Base-by-base conservation (phyloP, 2,329 filamentous ascomycete species). In the Nemania bipapillata region DNA sequence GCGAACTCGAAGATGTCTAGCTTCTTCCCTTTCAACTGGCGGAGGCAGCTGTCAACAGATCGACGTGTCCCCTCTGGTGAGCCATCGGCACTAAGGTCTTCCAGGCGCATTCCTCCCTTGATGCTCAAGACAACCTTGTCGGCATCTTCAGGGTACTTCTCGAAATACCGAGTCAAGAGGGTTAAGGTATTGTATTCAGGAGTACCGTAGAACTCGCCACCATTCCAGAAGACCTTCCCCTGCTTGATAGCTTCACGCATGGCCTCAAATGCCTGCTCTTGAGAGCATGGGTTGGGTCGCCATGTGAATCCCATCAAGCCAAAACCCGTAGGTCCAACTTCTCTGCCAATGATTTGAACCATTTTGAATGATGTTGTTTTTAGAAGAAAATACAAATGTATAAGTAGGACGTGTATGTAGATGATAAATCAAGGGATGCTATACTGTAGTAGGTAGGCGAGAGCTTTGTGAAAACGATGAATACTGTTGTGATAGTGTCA, bases 1-100 rank as follows among this genome's bases (percentile, higher is more conserved):
- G 85, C 85, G 66, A 80, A 84, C 74, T 86, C 81, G 69, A 87
- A 88, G 63, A 87, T 82, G 74, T 87, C 85, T 68, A 87, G 74
- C 69, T 81, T 83, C 76, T 85, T 85, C 69, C 84, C 83, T 37
- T 82, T 81, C 9, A 79, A 70, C 65, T 73, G 73, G 26, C 62
- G 68, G 49, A 88, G 73, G 71, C 81, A 84, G 52, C 84, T 82
- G 42, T 89, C 86, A 37, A 89, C 79, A 26, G 82, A 83, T 12
- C 80, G 79, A 22, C 84, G 83, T 8, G 87, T 81, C 37, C 81
- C 81, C 59, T 83, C 81, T 26, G 84, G 83, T 4, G 82, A 84
- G 17, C 84, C 82, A 70, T 87, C 83, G 0, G 83, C 78, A 0
- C 70, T 71, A 0, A 71, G 53, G 32, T 80, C 75, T 3, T 72